Evolutionary conservation across 2,329 filamentous ascomycete genomes (phyloP).

Genomic region (Lecanicillium sp.): DNA sequence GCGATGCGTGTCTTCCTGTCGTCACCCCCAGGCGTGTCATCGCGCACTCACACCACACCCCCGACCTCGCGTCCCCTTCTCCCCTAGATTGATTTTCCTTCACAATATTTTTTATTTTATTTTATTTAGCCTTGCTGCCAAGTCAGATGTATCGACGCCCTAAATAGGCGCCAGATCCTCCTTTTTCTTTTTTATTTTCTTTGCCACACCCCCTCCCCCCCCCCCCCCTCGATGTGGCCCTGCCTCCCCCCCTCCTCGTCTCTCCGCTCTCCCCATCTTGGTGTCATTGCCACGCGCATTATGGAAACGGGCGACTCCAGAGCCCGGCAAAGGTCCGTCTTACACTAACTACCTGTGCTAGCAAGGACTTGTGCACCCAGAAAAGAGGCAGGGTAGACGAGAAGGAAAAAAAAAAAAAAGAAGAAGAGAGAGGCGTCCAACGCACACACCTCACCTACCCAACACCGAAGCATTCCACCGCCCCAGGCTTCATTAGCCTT

Average conservation of each 20-base stretch:
- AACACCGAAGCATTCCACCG: slow-evolving; percentile 17
- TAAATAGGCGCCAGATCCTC: slow-evolving; percentile 31
- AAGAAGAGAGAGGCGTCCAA: too few relatives aligned
- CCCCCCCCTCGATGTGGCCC: not conserved
- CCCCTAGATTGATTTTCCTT: not conserved
- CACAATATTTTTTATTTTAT: not conserved
- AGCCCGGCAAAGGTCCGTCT: slow-evolving; percentile 33
- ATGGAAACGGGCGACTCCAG: slow-evolving; percentile 35
- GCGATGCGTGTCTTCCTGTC: not conserved
- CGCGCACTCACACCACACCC: too few relatives aligned
- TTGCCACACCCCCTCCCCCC: not conserved
- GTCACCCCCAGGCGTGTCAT: too few relatives aligned
- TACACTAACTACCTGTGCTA: too few relatives aligned
- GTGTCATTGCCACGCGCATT: slow-evolving; percentile 26
- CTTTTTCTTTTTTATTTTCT: slow-evolving; percentile 22
- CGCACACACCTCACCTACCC: slow-evolving; percentile 12
- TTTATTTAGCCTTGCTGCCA: slow-evolving; percentile 18
- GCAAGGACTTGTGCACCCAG: too few relatives aligned
- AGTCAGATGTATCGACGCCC: slow-evolving; percentile 33
- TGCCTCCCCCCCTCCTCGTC: not conserved
- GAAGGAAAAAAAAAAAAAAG: too few relatives aligned
- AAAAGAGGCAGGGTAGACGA: too few relatives aligned
- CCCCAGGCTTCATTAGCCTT: slow-evolving; percentile 7
- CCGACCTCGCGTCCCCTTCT: not conserved
- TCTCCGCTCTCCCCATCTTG: slow-evolving; percentile 2